phyloP scores from a whole-genome alignment of 345 rosid species.

The Brassica nigra region DNA sequence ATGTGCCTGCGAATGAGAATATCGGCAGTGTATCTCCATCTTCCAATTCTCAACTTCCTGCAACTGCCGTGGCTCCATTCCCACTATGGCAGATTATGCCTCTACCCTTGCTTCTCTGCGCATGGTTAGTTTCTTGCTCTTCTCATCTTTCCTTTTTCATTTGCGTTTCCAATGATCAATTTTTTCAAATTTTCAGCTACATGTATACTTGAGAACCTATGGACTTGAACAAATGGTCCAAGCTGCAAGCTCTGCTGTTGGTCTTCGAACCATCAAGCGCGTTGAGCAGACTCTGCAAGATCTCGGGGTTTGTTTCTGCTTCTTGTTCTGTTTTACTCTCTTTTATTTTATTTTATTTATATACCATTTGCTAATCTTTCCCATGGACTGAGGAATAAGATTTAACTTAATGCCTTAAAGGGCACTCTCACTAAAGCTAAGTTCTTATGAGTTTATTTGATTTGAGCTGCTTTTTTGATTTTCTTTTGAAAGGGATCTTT shows the following conservation, averaged over 20 bases:
- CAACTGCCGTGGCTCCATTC: conserved; percentile 62
- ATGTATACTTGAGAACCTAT: conserved; percentile 83
- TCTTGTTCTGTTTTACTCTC: too few relatives aligned
- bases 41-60: conserved; percentile 55
- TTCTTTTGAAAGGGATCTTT: not conserved
- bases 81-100: conserved; percentile 65
- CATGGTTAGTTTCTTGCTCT: conserved; percentile 55
- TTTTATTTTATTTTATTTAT: too few relatives aligned
- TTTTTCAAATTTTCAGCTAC: conserved; percentile 65
- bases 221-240: conserved; percentile 99
- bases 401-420: too few relatives aligned
- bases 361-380: too few relatives aligned
- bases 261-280: conserved; percentile 90
- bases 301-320: conserved; percentile 74
- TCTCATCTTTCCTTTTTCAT: not conserved
- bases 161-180: not conserved
- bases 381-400: too few relatives aligned
- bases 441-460: conserved; percentile 17
- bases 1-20: conserved; percentile 53
- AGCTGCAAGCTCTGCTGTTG: conserved; percentile 93
- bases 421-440: too few relatives aligned
- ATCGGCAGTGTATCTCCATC: conserved; percentile 51
- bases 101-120: conserved; percentile 89
- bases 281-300: conserved; percentile 95
- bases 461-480: conserved; percentile 8